Evolutionary conservation across 2,329 filamentous ascomycete genomes (phyloP).

Genomic region (Trichoderma afroharzianum): DNA sequence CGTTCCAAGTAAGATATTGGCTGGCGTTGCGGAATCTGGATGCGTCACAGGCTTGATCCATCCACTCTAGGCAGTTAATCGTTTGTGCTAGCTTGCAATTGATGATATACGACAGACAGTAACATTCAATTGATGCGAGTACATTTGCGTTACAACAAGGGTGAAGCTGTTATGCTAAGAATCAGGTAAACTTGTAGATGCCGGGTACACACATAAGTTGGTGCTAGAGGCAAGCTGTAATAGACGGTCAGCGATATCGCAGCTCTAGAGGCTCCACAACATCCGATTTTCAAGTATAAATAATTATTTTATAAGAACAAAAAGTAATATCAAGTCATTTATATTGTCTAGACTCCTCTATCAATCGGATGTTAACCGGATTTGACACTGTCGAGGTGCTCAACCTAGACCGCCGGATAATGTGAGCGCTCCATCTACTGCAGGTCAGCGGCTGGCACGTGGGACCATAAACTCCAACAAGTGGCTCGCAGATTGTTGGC

Average conservation of each 20-base stretch:
- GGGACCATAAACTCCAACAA: neutral
- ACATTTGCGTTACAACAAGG: neutral
- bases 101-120: neutral
- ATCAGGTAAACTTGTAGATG: neutral
- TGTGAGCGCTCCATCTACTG: neutral
- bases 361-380: neutral
- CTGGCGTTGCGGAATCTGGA: neutral
- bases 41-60: neutral
- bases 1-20: neutral
- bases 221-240: neutral
- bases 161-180: neutral
- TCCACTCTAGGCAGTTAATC: neutral
- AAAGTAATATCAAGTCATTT: neutral
- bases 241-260: neutral
- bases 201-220: neutral
- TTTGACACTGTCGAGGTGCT: neutral
- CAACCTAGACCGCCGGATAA: neutral
- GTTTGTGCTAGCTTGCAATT: neutral
- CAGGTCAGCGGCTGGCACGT: neutral
- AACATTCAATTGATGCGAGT: neutral
- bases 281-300: neutral
- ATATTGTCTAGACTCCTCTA: neutral
- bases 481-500: neutral
- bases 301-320: neutral
- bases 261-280: neutral